A percentile compares a stretch with the other conserved stretches of the same genome.
Evolutionary conservation across 1,284 basidiomycete genomes (phyloP).

Genomic region (Tilletia indica): DNA sequence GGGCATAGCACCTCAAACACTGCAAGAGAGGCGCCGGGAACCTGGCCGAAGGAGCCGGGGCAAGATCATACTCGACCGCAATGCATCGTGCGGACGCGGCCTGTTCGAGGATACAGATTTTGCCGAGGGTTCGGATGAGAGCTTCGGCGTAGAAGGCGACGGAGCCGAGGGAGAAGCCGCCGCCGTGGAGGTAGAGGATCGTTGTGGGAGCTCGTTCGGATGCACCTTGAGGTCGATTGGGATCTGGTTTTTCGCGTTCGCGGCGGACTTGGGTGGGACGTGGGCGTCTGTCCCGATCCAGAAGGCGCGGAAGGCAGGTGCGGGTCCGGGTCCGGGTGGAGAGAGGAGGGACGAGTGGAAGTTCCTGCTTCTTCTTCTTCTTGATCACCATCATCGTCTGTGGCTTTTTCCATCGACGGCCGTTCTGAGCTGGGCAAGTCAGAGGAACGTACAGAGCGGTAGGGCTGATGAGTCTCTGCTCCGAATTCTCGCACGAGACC

Average conservation of each 20-base stretch:
- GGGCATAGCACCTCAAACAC: constrained; percentile 52
- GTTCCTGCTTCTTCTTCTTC: constrained; percentile 14
- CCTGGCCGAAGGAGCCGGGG: constrained; percentile 42
- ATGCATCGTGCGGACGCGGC: constrained; percentile 34
- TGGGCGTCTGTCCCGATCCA: constrained; percentile 45
- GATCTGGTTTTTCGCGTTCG: not conserved
- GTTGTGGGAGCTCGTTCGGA: constrained; percentile 32
- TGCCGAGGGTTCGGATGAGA: constrained; percentile 45
- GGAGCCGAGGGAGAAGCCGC: constrained; percentile 53
- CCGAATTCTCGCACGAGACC: constrained; percentile 24
- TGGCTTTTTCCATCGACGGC: not conserved
- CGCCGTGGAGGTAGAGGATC: constrained; percentile 52
- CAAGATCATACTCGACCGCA: constrained; percentile 52
- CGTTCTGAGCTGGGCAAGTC: no score
- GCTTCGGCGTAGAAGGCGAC: constrained; percentile 55
- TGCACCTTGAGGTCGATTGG: not conserved
- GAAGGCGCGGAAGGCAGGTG: constrained; percentile 40
- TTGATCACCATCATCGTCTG: constrained; percentile 11
- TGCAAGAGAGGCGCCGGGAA: constrained; percentile 50
- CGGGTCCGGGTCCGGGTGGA: not conserved
- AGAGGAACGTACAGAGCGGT: not conserved
- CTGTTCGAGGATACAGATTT: constrained; percentile 20
- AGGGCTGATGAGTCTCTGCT: constrained; percentile 19
- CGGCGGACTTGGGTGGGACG: constrained; percentile 23
- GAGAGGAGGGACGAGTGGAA: not conserved